Percentiles rank a stretch among this genome's conserved stretches.
phyloP scores from a whole-genome alignment of 2,329 filamentous ascomycete genomes.

The Tolypocladium tundrense region DNA sequence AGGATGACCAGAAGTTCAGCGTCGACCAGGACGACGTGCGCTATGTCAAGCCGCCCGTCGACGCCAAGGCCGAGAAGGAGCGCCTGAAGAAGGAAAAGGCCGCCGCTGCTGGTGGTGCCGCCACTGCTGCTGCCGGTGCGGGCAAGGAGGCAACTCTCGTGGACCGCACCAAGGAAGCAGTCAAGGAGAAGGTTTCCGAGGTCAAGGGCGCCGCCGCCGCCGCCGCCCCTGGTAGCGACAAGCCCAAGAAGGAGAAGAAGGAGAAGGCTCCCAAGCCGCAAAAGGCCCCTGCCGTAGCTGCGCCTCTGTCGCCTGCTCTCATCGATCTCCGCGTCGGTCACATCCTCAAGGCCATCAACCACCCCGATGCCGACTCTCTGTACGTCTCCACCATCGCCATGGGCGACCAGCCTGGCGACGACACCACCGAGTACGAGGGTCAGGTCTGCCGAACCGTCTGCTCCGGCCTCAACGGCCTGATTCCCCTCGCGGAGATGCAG shows the following conservation, averaged over 20 bases:
- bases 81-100: slow-evolving; percentile 94
- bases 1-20: slow-evolving; percentile 62
- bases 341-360: slow-evolving; percentile 89
- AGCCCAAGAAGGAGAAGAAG: slow-evolving; percentile 79
- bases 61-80: slow-evolving; percentile 93
- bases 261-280: slow-evolving; percentile 72
- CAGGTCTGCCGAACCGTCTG: slow-evolving; percentile 91
- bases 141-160: slow-evolving; percentile 33
- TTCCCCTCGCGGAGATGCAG: slow-evolving; percentile 95
- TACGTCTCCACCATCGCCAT: slow-evolving; percentile 94
- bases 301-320: slow-evolving; percentile 69
- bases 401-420: slow-evolving; percentile 79
- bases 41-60: slow-evolving; percentile 80
- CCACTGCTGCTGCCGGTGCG: slow-evolving; percentile 26
- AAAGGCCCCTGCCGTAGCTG: slow-evolving; percentile 56
- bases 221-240: slow-evolving; percentile 22
- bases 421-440: slow-evolving; percentile 85
- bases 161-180: slow-evolving; percentile 52
- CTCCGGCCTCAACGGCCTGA: slow-evolving; percentile 86
- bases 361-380: slow-evolving; percentile 93
- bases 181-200: slow-evolving; percentile 40
- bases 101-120: slow-evolving; percentile 48
- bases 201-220: slow-evolving; percentile 26
- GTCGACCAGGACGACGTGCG: slow-evolving; percentile 73
- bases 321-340: slow-evolving; percentile 96